A percentile compares a stretch with the other conserved stretches of the same genome.
Conservation (phyloP, 2,329 filamentous ascomycete genomes). For the Hortaea werneckii region DNA sequence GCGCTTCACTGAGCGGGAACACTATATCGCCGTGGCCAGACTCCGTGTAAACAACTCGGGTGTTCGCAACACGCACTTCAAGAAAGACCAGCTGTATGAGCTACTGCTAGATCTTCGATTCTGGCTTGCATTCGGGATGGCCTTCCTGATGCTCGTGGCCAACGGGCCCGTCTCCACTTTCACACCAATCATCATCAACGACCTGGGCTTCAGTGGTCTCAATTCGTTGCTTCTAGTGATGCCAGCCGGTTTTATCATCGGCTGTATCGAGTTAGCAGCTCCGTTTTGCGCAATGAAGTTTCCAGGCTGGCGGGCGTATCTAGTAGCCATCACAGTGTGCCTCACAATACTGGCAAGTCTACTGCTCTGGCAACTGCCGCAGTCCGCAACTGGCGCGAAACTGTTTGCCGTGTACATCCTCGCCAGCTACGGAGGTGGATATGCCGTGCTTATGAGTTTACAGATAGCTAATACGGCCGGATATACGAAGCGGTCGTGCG, state of each 20-base stretch:
- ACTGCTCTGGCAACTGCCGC: too few relatives aligned
- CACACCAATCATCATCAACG: slow-evolving; percentile 1
- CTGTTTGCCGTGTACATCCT: too few relatives aligned
- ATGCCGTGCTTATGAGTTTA: too few relatives aligned
- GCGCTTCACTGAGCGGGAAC: slow-evolving; percentile 28
- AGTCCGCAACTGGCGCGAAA: too few relatives aligned
- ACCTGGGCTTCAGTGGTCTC: neutral
- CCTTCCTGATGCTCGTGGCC: slow-evolving; percentile 3
- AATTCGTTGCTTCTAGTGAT: slow-evolving; percentile 1
- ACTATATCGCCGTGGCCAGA: slow-evolving; percentile 18
- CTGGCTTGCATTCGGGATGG: slow-evolving; percentile 22
- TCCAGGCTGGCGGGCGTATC: too few relatives aligned
- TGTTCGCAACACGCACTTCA: slow-evolving; percentile 35
- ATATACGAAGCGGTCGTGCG: too few relatives aligned
- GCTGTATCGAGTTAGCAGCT: too few relatives aligned
- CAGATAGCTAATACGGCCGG: too few relatives aligned
- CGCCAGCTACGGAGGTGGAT: too few relatives aligned
- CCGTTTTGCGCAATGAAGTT: too few relatives aligned
- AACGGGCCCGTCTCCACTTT: slow-evolving; percentile 3
- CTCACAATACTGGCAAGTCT: too few relatives aligned
- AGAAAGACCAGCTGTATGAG: slow-evolving; percentile 34
- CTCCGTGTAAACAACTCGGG: slow-evolving; percentile 19
- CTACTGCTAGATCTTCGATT: slow-evolving; percentile 25
- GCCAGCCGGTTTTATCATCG: neutral
- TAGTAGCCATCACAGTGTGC: too few relatives aligned